Base-by-base conservation (phyloP, 1,284 basidiomycete genomes). In the Apiotrichum laibachii region DNA sequence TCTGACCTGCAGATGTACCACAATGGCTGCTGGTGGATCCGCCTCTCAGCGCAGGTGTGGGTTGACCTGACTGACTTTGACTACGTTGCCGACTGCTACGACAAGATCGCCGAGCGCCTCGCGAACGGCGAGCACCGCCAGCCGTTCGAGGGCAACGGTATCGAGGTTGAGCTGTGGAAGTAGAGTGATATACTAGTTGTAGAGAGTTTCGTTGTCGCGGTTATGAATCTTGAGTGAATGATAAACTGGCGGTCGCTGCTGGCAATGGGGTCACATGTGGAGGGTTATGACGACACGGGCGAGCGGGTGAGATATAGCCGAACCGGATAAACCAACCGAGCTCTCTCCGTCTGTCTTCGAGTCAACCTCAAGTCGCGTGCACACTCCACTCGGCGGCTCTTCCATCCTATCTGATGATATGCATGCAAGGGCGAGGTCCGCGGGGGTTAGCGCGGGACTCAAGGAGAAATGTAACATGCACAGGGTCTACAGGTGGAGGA, bases 31-130 rank as follows among this genome's bases (percentile, higher is more conserved):
- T 89, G 86, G 86, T 90, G 87, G 86, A 81, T 82, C 5, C 80
- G 89, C 44, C 85, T 84, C 69, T 86, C 86, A 60, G 84, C 81
- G 11, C 89, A 90, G 71, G 82, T 90, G 1, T 91, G 83, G 82
- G 86, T 83, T 55, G 88, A 78, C 62, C 52, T 79, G 22, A 57
- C 57, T 42, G 79, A 80, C 63, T 80, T 79, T 57, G 69, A 71
- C 40, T 56, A 66, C 19, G 63, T 73, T 13, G 77, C 62, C 0
- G 54, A 66, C 11, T 70, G 71, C 8, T 53, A 76, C 22, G 64
- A 69, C 50, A 61, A 67, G 31, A 62, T 76, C 15, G 69, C 70
- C 49, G 66, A 64, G 42, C 65, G 61, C 2, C 49, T 75, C 50
- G 12, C 19, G 21, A 37, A 35, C 16, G 62, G 62, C 16, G 59